Conservation (phyloP, 805 yeast species). For the Priceomyces medius region DNA sequence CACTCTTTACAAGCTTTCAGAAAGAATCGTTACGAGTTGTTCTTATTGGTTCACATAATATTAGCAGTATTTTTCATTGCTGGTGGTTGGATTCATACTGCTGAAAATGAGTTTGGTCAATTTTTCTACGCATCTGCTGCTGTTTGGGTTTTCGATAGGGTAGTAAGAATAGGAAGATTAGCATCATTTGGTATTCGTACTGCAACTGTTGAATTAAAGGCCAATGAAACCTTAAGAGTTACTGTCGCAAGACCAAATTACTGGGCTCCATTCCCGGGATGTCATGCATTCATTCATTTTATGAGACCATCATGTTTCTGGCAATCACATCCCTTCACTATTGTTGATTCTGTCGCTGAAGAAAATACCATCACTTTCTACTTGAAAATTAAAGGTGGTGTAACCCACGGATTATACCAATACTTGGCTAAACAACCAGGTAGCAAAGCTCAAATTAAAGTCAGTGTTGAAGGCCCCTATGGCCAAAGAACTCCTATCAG, state of each 20-base stretch:
- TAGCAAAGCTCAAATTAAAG: conserved; percentile 27
- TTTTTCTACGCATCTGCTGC: conserved; percentile 31
- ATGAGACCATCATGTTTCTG: conserved; percentile 40
- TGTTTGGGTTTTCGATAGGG: conserved; percentile 39
- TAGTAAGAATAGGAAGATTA: conserved; percentile 29
- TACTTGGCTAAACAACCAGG: conserved; percentile 32
- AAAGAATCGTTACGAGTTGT: conserved; percentile 60
- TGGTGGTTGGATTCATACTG: conserved; percentile 57
- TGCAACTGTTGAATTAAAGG: conserved; percentile 36
- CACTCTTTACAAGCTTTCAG: conserved; percentile 50
- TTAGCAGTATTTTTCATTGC: conserved; percentile 45
- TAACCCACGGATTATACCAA: conserved; percentile 36
- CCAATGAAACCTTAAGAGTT: conserved; percentile 46
- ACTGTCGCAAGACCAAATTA: conserved; percentile 46
- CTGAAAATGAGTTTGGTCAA: conserved; percentile 21
- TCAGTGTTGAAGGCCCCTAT: conserved; percentile 41
- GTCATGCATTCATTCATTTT: conserved; percentile 40
- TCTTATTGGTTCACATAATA: conserved; percentile 22
- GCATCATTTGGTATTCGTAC: conserved; percentile 30
- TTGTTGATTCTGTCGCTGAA: conserved; percentile 21
- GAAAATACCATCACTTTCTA: conserved; percentile 46
- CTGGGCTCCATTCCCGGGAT: conserved; percentile 43
- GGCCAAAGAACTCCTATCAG: conserved; percentile 31
- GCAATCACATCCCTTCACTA: conserved; percentile 48
- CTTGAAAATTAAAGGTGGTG: conserved; percentile 44